Evolutionary conservation across 2,329 filamentous ascomycete species (phyloP), one percentile per base, ranked within the genome.

Genomic region (Sordariomycetes sp.): DNA sequence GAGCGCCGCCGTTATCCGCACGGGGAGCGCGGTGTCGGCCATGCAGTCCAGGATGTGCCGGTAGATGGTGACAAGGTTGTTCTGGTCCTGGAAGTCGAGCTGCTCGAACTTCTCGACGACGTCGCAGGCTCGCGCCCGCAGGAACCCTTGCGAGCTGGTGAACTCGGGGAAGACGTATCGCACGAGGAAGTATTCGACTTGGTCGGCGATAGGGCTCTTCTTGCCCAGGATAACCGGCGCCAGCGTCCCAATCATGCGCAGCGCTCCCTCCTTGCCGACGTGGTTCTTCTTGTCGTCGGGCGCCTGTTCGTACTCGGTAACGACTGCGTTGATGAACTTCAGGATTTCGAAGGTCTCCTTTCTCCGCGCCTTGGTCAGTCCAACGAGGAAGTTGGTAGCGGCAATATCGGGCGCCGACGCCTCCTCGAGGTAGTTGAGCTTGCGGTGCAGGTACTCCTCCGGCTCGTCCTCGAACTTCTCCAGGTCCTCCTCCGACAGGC

Each of bases 151-250:
- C 16, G 85, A 80, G 73, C 90, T 97, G 65, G 90, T 86, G 78
- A 99, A 99, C 68, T 99, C 94, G 53, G 94, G 94, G 78, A 99
- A 97, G 59, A 99, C 94, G 68, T 97, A 96, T 67, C 93, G 89
- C 57, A 97, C 93, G 64, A 99, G 88, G 79, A 99, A 99, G 72
- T 96, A 97, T 72, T 99, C 94, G 59, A 97, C 92, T 72, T 97
- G 91, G 68, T 96, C 89, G 40, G 93, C 94, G 64, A 99, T 97
- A 1, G 94, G 94, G 68, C 92, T 97, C 81, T 97, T 97, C 80
- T 97, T 99, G 65, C 91, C 90, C 40, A 99, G 79, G 54, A 99
- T 95, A 57, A 99, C 93, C 35, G 90, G 89, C 0, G 94, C 90
- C 53, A 99, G 77, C 1, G 93, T 97, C 28, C 92, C 94, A 68